Evolutionary conservation across 2,329 filamentous ascomycete genomes (phyloP).

Genomic region (Fusarium lateritium): DNA sequence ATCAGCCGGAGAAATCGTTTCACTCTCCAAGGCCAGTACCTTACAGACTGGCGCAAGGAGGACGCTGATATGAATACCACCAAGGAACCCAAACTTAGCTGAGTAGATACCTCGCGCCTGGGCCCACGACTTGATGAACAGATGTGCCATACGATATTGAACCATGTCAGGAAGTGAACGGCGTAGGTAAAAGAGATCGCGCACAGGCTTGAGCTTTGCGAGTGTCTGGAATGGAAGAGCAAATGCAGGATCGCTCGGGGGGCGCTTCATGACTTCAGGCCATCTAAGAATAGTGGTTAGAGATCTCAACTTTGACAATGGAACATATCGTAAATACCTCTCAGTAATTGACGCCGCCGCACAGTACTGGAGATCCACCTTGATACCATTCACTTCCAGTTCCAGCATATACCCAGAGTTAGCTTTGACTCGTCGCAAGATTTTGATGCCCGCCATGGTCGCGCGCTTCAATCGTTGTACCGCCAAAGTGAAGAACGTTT

Average conservation of each 20-base stretch:
- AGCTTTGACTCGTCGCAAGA: slow-evolving; percentile 71
- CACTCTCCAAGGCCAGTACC: slow-evolving; percentile 58
- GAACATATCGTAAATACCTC: slow-evolving; percentile 51
- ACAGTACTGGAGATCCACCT: slow-evolving; percentile 77
- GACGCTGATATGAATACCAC: slow-evolving; percentile 75
- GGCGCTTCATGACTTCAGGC: slow-evolving; percentile 63
- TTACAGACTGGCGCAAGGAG: slow-evolving; percentile 74
- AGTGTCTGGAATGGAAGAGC: slow-evolving; percentile 69
- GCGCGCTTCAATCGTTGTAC: slow-evolving; percentile 67
- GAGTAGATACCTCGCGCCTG: slow-evolving; percentile 74
- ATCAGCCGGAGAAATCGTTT: slow-evolving; percentile 61
- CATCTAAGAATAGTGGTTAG: slow-evolving; percentile 52
- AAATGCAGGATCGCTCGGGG: slow-evolving; percentile 68
- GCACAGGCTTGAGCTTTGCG: slow-evolving; percentile 73
- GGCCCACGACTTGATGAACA: slow-evolving; percentile 74
- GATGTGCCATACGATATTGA: slow-evolving; percentile 71
- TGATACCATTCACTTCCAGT: slow-evolving; percentile 70
- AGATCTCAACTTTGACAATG: background rate
- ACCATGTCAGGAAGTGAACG: slow-evolving; percentile 71
- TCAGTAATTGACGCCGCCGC: slow-evolving; percentile 69
- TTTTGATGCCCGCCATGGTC: slow-evolving; percentile 58
- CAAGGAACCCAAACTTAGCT: slow-evolving; percentile 75
- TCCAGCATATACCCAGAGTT: slow-evolving; percentile 76
- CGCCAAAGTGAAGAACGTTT: slow-evolving; percentile 73
- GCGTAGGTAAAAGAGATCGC: slow-evolving; percentile 73